These are phyloP conservation scores for Ceratobasidium sp. DNA, from an alignment of 1,284 basidiomycete genomes.

Conservation along the genomic window DNA sequence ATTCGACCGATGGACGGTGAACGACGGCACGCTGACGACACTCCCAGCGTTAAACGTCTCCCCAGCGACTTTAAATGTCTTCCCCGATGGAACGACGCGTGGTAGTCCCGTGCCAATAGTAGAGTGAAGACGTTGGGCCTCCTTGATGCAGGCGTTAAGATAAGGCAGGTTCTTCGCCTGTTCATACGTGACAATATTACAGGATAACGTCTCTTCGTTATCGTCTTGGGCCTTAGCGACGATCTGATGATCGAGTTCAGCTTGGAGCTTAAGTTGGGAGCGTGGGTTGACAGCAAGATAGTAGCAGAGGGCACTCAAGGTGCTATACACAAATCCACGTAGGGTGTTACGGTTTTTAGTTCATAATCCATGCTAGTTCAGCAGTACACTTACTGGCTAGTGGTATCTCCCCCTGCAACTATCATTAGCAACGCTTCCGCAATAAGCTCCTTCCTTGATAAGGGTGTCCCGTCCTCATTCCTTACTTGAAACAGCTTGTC, in stretches of 20 bases:
- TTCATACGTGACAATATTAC: conserved; percentile 35
- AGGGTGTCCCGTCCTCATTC: conserved; percentile 77
- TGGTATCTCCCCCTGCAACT: conserved; percentile 83
- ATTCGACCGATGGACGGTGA: conserved; percentile 43
- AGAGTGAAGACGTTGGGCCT: conserved; percentile 45
- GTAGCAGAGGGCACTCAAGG: neutral
- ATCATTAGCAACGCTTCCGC: conserved; percentile 85
- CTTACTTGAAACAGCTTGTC: conserved; percentile 76
- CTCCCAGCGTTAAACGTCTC: conserved; percentile 37
- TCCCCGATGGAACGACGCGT: conserved; percentile 33
- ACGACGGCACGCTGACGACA: conserved; percentile 44
- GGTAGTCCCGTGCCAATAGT: conserved; percentile 45
- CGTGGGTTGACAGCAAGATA: neutral
- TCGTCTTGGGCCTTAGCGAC: neutral
- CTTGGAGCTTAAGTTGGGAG: neutral
- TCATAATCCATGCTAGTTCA: neutral
- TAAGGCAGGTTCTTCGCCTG: conserved; percentile 43
- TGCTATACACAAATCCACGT: neutral
- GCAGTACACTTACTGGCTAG: conserved; percentile 66
- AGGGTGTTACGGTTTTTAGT: too few relatives aligned
- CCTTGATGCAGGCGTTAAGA: conserved; percentile 45
- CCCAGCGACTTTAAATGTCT: neutral
- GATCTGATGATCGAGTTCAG: neutral
- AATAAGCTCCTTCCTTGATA: conserved; percentile 80
- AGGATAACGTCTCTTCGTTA: conserved; percentile 4